Percentiles rank a stretch among this genome's conserved stretches.
These are phyloP conservation scores for Penicillium sp. DNA, from an alignment of 2,329 filamentous ascomycete genomes.

Conservation along the genomic window DNA sequence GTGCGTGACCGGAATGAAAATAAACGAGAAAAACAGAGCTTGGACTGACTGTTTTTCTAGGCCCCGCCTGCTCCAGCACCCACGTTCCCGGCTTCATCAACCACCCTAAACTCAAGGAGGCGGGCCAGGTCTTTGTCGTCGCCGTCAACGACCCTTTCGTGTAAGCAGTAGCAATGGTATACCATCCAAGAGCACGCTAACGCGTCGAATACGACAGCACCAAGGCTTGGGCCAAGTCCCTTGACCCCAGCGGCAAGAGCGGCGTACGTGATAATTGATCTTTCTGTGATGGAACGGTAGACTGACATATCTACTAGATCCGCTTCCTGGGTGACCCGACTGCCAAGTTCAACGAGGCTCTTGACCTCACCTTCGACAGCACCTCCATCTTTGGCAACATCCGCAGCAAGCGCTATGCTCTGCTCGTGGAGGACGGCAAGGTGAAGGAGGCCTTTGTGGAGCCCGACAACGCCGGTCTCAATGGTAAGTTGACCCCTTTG, in stretches of 20 bases:
- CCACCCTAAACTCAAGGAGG: conserved; percentile 72
- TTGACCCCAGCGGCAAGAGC: conserved; percentile 73
- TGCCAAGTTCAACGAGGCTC: conserved; percentile 74
- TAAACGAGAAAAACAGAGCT: background rate
- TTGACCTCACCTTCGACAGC: conserved; percentile 81
- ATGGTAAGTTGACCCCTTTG: conserved; percentile 54
- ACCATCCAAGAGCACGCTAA: background rate
- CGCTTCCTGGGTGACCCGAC: conserved; percentile 85
- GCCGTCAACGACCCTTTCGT: conserved; percentile 94
- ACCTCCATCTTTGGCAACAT: conserved; percentile 75
- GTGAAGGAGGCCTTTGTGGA: conserved; percentile 80
- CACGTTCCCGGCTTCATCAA: conserved; percentile 88
- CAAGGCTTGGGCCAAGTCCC: conserved; percentile 79
- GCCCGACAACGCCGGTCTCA: conserved; percentile 81
- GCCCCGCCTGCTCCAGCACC: conserved; percentile 62
- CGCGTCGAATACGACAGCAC: conserved; percentile 56
- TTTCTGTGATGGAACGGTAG: background rate
- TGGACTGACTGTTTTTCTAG: conserved; percentile 23
- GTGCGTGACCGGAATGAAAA: conserved; percentile 37
- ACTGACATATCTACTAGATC: conserved; percentile 55
- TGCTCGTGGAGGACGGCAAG: conserved; percentile 80
- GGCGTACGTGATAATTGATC: conserved; percentile 61
- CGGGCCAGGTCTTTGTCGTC: conserved; percentile 83
- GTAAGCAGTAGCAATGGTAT: conserved; percentile 52
- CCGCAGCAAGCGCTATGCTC: conserved; percentile 83